These are phyloP conservation scores for Globisporangium alternatum DNA, from an alignment of 352 stramenopile species.

Conservation along the genomic window DNA sequence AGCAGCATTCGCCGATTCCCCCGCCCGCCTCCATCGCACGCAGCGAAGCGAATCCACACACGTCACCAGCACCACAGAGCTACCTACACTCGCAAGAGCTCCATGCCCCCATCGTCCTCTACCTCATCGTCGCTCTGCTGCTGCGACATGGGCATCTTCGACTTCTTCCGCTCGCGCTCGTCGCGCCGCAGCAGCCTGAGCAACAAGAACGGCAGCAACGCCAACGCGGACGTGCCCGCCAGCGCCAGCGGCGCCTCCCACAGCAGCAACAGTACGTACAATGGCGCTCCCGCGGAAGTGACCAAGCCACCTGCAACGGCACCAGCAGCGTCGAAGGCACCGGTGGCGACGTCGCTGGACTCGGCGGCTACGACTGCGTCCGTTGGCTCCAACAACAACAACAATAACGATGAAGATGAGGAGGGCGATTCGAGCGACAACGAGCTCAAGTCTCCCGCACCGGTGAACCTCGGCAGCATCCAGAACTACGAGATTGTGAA, in stretches of 20 bases:
- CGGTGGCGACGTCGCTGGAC: conserved; percentile 25
- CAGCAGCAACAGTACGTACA: neutral
- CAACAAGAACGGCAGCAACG: conserved; percentile 21
- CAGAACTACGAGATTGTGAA: conserved; percentile 80
- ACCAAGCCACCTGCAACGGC: neutral
- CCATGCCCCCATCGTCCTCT: neutral
- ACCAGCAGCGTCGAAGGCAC: neutral
- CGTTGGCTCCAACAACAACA: conserved; percentile 32
- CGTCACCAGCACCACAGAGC: neutral
- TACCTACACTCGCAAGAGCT: neutral
- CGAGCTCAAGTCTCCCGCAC: neutral
- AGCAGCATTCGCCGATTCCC: conserved; percentile 2
- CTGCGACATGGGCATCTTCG: conserved; percentile 62
- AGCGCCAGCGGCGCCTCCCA: conserved; percentile 4
- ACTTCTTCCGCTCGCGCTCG: conserved; percentile 74
- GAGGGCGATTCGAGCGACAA: conserved; percentile 19
- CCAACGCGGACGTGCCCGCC: neutral
- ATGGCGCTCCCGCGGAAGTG: conserved; percentile 25
- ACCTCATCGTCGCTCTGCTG: conserved; percentile 2
- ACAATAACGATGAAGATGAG: conserved; percentile 29
- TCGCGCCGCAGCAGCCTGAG: conserved; percentile 27
- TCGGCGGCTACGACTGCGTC: conserved; percentile 39
- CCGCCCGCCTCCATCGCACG: neutral
- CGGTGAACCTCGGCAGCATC: conserved; percentile 34
- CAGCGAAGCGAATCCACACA: neutral